Conservation (phyloP, 73 alveolate species). For the Paramecium biaurelia region DNA sequence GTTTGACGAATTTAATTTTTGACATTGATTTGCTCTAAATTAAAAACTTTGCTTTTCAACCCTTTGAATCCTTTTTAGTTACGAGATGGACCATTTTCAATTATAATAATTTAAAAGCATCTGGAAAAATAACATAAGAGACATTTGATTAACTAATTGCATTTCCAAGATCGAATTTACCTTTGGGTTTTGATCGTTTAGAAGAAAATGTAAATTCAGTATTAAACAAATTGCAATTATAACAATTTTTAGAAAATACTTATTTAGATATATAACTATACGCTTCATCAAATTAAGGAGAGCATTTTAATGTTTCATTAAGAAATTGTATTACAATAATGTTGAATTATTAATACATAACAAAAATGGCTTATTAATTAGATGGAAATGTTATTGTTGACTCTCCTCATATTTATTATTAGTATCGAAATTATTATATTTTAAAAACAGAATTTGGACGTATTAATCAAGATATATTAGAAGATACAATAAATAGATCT, state of each 20-base stretch:
- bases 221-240: neutral
- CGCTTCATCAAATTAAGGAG: neutral
- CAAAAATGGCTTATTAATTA: neutral
- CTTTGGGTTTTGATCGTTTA: neutral
- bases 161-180: neutral
- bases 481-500: neutral
- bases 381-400: constrained; percentile 4
- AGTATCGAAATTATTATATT: neutral
- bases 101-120: neutral
- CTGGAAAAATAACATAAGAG: neutral
- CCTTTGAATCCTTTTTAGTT: constrained; percentile 12
- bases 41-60: neutral
- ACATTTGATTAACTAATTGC: neutral
- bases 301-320: neutral
- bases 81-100: constrained; percentile 20
- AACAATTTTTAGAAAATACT: neutral
- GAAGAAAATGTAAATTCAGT: neutral
- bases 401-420: constrained; percentile 6
- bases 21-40: neutral
- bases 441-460: neutral
- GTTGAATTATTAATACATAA: neutral
- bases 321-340: neutral
- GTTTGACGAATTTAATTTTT: neutral
- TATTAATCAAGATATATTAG: neutral
- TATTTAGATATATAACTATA: neutral